Percentiles rank a stretch among this genome's conserved stretches.
phyloP scores from a whole-genome alignment of 1,284 basidiomycete species.

The Boletus smithii region DNA sequence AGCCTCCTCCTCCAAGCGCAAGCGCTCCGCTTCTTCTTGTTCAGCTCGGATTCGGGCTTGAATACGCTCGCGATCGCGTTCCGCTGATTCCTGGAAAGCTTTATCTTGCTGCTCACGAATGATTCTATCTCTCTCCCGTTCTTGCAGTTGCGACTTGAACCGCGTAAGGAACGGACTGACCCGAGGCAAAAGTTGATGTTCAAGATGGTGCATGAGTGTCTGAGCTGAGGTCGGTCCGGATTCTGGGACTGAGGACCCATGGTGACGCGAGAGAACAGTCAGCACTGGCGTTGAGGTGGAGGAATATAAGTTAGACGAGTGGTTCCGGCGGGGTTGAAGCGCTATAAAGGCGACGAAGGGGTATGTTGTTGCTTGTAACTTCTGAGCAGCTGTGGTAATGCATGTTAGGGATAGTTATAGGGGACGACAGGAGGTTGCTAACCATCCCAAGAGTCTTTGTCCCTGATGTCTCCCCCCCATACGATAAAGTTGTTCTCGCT shows the following conservation, averaged over 20 bases:
- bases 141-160: constrained; percentile 47
- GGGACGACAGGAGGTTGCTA: constrained; percentile 21
- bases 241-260: constrained; percentile 57
- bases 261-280: constrained; percentile 79
- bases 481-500: constrained; percentile 60
- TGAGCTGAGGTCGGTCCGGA: constrained; percentile 58
- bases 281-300: constrained; percentile 50
- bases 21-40: constrained; percentile 34
- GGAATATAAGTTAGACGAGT: constrained; percentile 38
- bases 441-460: constrained; percentile 84
- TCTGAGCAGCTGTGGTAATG: constrained; percentile 65
- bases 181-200: constrained; percentile 72
- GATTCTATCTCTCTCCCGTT: constrained; percentile 62
- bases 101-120: constrained; percentile 81
- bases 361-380: constrained; percentile 85
- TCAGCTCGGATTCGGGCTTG: constrained; percentile 50
- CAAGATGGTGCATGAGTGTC: constrained; percentile 63
- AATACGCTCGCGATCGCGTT: constrained; percentile 70
- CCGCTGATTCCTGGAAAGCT: constrained; percentile 66
- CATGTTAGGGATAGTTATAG: constrained; percentile 1
- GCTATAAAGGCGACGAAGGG: constrained; percentile 91
- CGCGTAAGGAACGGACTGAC: constrained; percentile 71
- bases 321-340: constrained; percentile 67
- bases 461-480: constrained; percentile 79
- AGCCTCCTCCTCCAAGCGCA: constrained; percentile 31